Base-by-base conservation (phyloP, 768 basidiomycete species). In the Tubosaeta sp. region DNA sequence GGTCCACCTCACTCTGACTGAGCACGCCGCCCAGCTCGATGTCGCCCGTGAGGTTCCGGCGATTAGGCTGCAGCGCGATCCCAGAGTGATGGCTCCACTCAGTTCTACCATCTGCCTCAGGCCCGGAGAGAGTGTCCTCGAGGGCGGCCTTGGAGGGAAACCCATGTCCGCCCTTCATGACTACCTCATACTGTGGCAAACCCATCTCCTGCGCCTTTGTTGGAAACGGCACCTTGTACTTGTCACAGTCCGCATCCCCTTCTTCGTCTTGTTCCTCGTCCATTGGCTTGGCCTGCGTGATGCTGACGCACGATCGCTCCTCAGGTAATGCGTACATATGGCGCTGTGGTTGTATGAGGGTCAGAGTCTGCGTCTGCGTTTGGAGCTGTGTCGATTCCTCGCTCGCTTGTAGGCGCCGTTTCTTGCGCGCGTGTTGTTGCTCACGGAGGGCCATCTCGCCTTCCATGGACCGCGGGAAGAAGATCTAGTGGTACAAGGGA, bases 401-500 rank as follows among this genome's bases (percentile, higher is more conserved):
- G 41, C 41, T 29, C 25, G 27, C 14, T 25, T 27, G 14, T 11
- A 29, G 22, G 14, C 25, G 25, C 16, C 16, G 25, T 9, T n/a
- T 42, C 14, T 3, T 42, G 41, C 41, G 24, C 41, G 25, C 25
- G 3, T 29, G 11, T 6, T 68, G 65, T 12, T 75, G 75, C 43
- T 84, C 81, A 22, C 69, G 74, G 4, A 71, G 68, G 3, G 76
- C 72, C 21, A 86, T 83, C 66, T 87, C 86, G 18, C 76, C 71
- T 66, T 86, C 77, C 39, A 85, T 76, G 6, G 84, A 86, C 35
- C 89, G 85, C 46, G 89, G 89, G 72, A 90, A 91, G 75, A 91
- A 91, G 31, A 90, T 86, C 87, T 89, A 16, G 24, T 32, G 6
- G 30, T 27, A n/a, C 22, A 30, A 29, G 31, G 19, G 4, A 18